A percentile compares a stretch with the other conserved stretches of the same genome.
Conservation (phyloP, 768 basidiomycete species). For the Lyophyllum semitale region DNA sequence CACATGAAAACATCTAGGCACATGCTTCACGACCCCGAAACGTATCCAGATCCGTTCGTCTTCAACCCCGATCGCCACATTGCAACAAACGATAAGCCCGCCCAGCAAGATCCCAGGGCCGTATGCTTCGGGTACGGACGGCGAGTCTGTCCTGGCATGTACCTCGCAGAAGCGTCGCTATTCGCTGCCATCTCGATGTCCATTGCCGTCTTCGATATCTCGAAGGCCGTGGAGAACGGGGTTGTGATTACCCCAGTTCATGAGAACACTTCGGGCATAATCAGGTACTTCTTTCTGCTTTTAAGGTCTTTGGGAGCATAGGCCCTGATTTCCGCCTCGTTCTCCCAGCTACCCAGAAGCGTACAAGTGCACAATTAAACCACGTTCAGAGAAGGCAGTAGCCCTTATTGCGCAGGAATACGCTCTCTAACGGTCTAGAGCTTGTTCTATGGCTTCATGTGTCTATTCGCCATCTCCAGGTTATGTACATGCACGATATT, state of each 20-base stretch:
- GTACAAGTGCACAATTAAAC: slow-evolving; percentile 35
- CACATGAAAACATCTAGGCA: slow-evolving; percentile 34
- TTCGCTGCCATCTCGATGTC: slow-evolving; percentile 45
- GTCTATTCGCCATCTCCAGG: too few relatives aligned
- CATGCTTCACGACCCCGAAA: slow-evolving; percentile 52
- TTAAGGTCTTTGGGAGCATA: not conserved
- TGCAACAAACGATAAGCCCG: slow-evolving; percentile 24
- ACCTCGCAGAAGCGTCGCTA: slow-evolving; percentile 53
- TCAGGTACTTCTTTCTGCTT: slow-evolving; percentile 38
- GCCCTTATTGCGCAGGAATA: slow-evolving; percentile 25
- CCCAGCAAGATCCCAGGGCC: slow-evolving; percentile 41
- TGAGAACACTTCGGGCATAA: slow-evolving; percentile 43
- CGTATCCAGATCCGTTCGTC: slow-evolving; percentile 47
- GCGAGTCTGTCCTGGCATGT: slow-evolving; percentile 48
- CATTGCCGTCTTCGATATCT: slow-evolving; percentile 50
- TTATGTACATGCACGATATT: too few relatives aligned
- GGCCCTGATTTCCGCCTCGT: not conserved
- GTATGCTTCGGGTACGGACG: slow-evolving; percentile 51
- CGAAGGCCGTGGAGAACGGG: slow-evolving; percentile 45
- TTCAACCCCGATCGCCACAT: slow-evolving; percentile 54
- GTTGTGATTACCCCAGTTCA: slow-evolving; percentile 45
- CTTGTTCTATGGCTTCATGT: not conserved
- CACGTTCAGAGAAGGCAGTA: slow-evolving; percentile 31
- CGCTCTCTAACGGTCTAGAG: not conserved
- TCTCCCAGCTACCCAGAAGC: slow-evolving; percentile 31